Conservation (phyloP, 164 flowering plant genomes). For the Chloranthus sessilifolius region DNA sequence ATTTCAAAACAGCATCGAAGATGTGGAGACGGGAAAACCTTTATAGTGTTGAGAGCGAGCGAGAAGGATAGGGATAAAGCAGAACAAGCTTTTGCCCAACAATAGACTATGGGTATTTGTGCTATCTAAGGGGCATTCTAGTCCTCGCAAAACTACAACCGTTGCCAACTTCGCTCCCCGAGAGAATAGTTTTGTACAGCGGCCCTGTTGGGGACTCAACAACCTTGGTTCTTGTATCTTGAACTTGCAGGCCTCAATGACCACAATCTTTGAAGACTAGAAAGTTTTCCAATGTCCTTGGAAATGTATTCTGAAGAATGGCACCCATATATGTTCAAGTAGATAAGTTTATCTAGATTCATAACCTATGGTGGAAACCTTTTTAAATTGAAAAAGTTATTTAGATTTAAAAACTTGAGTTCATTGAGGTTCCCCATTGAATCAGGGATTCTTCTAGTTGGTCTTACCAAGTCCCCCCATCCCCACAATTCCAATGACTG, state of each 20-base stretch:
- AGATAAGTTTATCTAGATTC: neutral
- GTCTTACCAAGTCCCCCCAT: constrained; percentile 4
- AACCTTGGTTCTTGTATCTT: no score
- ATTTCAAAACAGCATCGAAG: no score
- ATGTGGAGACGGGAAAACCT: no score
- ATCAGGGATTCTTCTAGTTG: neutral
- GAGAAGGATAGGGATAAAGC: no score
- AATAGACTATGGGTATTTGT: no score
- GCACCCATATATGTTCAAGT: neutral
- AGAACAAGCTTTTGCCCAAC: no score
- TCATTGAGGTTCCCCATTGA: neutral
- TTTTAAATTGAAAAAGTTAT: neutral
- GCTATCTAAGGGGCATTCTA: no score
- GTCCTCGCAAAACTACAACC: no score
- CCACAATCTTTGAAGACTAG: neutral
- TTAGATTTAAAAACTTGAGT: neutral
- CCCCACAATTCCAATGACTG: neutral
- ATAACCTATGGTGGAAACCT: neutral
- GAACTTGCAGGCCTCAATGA: neutral
- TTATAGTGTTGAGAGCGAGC: no score
- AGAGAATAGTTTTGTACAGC: no score
- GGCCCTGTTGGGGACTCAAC: neutral
- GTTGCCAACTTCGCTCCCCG: no score
- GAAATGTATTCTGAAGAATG: neutral
- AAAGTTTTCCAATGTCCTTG: neutral